Percentiles rank a stretch among this genome's conserved stretches.
Conservation (phyloP, 2,329 filamentous ascomycete species). For the Aspergillus pseudonomiae region DNA sequence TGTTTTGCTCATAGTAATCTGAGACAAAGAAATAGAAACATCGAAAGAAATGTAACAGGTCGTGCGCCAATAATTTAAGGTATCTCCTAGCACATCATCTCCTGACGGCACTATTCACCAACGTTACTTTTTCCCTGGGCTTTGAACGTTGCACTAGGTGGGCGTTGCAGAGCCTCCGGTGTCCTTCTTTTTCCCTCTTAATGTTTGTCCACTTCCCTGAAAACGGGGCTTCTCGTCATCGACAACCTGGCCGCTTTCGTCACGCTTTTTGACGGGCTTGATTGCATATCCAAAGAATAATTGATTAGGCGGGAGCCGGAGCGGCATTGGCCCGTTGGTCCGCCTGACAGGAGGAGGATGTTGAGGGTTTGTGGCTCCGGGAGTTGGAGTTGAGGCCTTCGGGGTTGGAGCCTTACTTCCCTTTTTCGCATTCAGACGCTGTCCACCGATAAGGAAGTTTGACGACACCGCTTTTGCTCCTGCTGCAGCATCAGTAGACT, state of each 20-base stretch:
- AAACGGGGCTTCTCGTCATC: constrained; percentile 74
- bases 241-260: constrained; percentile 63
- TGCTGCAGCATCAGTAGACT: constrained; percentile 65
- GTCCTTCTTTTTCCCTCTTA: constrained; percentile 73
- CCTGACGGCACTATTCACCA: not conserved
- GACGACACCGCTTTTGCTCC: constrained; percentile 68
- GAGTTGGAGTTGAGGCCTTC: constrained; percentile 72
- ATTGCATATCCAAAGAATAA: constrained; percentile 96
- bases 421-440: constrained; percentile 83
- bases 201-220: constrained; percentile 79
- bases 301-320: constrained; percentile 83
- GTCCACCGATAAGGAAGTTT: constrained; percentile 78
- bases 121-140: constrained; percentile 14
- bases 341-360: constrained; percentile 50
- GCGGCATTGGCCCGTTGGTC: constrained; percentile 80
- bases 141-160: constrained; percentile 31
- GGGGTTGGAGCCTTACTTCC: constrained; percentile 73
- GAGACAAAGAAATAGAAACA: constrained; percentile 3
- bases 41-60: not conserved
- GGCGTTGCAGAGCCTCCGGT: constrained; percentile 39
- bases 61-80: constrained; percentile 1
- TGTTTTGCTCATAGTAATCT: constrained; percentile 7
- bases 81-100: not conserved
- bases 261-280: constrained; percentile 81
- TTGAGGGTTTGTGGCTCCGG: constrained; percentile 55